Base-by-base conservation (phyloP, 2,329 filamentous ascomycete genomes). In the Scedosporium minutisporum region DNA sequence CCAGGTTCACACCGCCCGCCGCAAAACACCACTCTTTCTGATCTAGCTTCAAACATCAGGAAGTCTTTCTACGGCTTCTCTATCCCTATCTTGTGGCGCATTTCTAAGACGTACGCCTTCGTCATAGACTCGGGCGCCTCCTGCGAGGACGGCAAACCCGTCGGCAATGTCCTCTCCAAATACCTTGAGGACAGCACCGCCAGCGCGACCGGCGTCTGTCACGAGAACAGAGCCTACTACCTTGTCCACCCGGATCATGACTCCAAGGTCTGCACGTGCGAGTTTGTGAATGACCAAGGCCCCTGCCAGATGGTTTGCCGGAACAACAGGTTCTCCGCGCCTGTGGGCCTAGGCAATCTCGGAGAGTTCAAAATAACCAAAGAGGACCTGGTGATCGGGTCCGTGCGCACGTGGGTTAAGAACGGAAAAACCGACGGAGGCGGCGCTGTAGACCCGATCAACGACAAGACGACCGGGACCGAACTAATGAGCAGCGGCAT, bases 61-160 rank as follows among this genome's bases (percentile, higher is more conserved):
- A n/a, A 68, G 63, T 57, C 68, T 44, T 67, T 75, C 60, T 74
- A 66, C 61, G 71, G 65, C 53, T 72, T 65, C 55, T 65, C 70
- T 53, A 73, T 76, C 62, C 73, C 51, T 14, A 10, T 57, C 14
- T 51, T 71, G 3, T 76, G 73, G 74, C 63, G 63, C 12, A 58
- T 57, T 33, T 69, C 71, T 4, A 64, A 65, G 18, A 3, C 65
- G 10, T 65, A 67, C 23, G 67, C 70, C 12, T 75, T 76, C 55
- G 62, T 76, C 51, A 60, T 75, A 46, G 70, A 74, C 67, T 69
- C 71, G n/a, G 73, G 71, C 42, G 58, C 58, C 27, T 23, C 68
- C 69, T 1, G 29, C 67, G 6, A 41, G 12, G n/a, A n/a, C n/a
- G n/a, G n/a, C n/a, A n/a, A n/a, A n/a, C n/a, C n/a, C n/a, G n/a